Base-by-base conservation (phyloP, 2,329 filamentous ascomycete genomes). In the Laburnicola sp. region DNA sequence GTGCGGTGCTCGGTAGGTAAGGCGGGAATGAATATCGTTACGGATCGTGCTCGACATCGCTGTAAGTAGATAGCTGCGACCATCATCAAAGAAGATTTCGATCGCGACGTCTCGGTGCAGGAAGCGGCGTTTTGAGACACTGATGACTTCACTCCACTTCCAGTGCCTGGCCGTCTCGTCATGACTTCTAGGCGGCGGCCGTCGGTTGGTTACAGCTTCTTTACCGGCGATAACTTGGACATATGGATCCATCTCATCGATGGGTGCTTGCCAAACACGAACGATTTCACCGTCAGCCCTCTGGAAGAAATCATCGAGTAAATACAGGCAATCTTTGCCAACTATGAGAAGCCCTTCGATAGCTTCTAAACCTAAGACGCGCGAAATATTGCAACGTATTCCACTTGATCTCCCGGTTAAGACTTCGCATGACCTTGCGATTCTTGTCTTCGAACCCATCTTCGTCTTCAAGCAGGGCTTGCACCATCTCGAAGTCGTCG, bases 51-150 rank as follows among this genome's bases (percentile, higher is more conserved):
- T 81, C 31, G 88, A 91, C 50, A 91, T 87, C 2, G 91, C 86
- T 0, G 93, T 97, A 50, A 99, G 75, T 11, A 99, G 80, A 69
- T 97, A 99, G 74, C 94, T 99, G 49, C 91, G 87, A 1, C 94
- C 94, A 68, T 99, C 95, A 0, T 91, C 92, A 69, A 99, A 99
- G 76, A 99, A 99, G 2, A 97, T 83, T 68, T 99, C 94, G n/a
- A 97, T 86, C 0, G 91, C 91, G 9, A 99, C 94, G 66, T 99
- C 93, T 25, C 94, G 86, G 73, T 97, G 96, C 3, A 99, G 76
- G 71, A 97, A 99, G 5, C 93, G 87, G 21, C 95, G 86, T 72
- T 99, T 99, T 0, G 93, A 97, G 31, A 97, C 88, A 68, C 92
- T 97, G 60, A 97, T 89, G 10, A 97, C 86, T 68, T 97, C 93